A percentile compares a stretch with the other conserved stretches of the same genome.
These are phyloP conservation scores for Acanthamoeba quina DNA, from an alignment of 208 protist genomes.

Conservation along the genomic window DNA sequence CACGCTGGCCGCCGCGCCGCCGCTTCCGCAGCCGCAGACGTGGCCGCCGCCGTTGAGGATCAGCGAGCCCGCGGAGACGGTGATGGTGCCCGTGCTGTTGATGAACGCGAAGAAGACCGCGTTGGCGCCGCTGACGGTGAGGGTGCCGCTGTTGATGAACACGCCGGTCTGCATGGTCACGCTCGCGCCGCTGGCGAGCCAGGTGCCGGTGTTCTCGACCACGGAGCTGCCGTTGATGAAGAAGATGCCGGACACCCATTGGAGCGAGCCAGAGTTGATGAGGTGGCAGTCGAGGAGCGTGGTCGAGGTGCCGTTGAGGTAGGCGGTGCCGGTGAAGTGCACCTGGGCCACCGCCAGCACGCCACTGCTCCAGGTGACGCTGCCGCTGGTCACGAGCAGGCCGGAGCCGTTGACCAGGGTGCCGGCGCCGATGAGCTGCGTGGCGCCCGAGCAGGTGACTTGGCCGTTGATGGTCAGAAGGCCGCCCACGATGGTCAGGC, in stretches of 20 bases:
- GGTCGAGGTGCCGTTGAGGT: conserved; percentile 8
- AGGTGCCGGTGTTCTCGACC: conserved; percentile 45
- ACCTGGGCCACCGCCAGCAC: not conserved
- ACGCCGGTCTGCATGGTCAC: conserved; percentile 40
- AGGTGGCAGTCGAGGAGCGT: conserved; percentile 45
- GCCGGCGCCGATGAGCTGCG: not conserved
- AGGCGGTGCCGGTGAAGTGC: not conserved
- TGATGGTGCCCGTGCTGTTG: not conserved
- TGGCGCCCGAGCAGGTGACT: not conserved
- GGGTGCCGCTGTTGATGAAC: conserved; percentile 59
- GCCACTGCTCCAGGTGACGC: conserved; percentile 28
- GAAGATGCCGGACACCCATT: conserved; percentile 26
- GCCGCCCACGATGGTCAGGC: conserved; percentile 33
- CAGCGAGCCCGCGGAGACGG: conserved; percentile 13
- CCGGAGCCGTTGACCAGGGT: conserved; percentile 32
- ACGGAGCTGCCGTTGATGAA: conserved; percentile 41
- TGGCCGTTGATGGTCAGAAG: not conserved
- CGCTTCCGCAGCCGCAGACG: conserved; percentile 22
- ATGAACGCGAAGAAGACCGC: not conserved
- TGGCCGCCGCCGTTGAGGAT: conserved; percentile 3
- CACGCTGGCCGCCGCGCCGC: not conserved
- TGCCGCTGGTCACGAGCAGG: conserved; percentile 37
- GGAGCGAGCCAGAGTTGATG: conserved; percentile 40
- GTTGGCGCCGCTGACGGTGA: not conserved
- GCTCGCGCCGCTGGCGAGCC: not conserved